phyloP scores from a whole-genome alignment of 805 yeast species.

The Hanseniaspora guilliermondii region DNA sequence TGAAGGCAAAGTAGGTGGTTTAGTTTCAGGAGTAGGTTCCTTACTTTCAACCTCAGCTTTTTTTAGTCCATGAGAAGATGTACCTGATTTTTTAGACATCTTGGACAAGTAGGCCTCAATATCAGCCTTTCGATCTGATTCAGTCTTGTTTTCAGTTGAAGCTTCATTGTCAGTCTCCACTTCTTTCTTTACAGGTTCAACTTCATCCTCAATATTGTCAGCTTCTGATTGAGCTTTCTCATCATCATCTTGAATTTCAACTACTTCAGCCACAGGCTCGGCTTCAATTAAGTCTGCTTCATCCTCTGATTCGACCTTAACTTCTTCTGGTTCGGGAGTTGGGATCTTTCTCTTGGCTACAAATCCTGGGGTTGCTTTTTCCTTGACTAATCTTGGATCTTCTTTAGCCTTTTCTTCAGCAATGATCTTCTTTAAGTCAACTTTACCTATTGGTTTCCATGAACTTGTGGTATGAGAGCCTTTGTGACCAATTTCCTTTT shows the following conservation, averaged over 20 bases:
- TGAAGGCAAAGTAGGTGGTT: constrained; percentile 1
- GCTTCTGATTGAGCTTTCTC: constrained; percentile 16
- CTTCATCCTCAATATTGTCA: constrained; percentile 23
- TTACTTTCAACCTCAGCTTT: neutral
- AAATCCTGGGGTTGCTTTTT: constrained; percentile 18
- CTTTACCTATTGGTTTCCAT: constrained; percentile 53
- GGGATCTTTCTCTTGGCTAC: constrained; percentile 16
- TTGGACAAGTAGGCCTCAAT: constrained; percentile 31
- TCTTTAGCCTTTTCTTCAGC: constrained; percentile 33
- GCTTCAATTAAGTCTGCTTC: constrained; percentile 26
- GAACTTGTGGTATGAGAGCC: constrained; percentile 34
- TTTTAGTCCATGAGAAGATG: constrained; percentile 4
- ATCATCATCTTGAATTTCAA: constrained; percentile 23
- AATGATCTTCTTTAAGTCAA: constrained; percentile 36
- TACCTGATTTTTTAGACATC: constrained; percentile 17
- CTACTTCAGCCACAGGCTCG: constrained; percentile 25
- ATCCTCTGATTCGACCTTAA: constrained; percentile 21
- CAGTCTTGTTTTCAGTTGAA: constrained; percentile 22
- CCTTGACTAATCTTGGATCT: constrained; percentile 32
- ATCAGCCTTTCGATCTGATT: constrained; percentile 19
- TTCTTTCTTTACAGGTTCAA: constrained; percentile 18
- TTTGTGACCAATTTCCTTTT: constrained; percentile 37
- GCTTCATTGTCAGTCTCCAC: constrained; percentile 18
- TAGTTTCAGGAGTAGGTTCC: constrained; percentile 8
- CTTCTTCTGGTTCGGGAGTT: neutral